A percentile compares a stretch with the other conserved stretches of the same genome.
These are phyloP conservation scores for Entomortierella parvispora DNA, from an alignment of 192 early-diverging fungal genomes.

Conservation along the genomic window DNA sequence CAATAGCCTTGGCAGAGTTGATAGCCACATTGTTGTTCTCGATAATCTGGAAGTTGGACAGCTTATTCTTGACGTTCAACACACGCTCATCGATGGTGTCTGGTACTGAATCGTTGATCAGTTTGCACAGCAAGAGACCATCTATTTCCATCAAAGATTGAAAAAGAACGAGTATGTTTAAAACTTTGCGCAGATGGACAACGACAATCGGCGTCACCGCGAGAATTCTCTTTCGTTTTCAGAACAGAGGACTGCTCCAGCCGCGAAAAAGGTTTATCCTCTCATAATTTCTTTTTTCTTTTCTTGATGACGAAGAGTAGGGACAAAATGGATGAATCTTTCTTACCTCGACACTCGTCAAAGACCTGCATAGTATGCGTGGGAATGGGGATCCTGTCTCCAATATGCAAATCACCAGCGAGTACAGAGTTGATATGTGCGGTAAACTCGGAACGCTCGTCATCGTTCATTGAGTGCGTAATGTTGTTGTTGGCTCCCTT, in stretches of 20 bases:
- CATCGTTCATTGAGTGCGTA: conserved; percentile 98
- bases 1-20: conserved; percentile 99
- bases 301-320: conserved; percentile 3
- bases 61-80: conserved; percentile 85
- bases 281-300: not conserved
- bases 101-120: conserved; percentile 97
- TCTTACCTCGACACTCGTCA: conserved; percentile 87
- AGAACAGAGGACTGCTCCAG: too few relatives aligned
- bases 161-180: conserved; percentile 1
- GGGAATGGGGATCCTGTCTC: conserved; percentile 91
- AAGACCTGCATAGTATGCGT: conserved; percentile 96
- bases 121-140: conserved; percentile 94
- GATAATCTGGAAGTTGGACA: conserved; percentile 95
- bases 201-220: not conserved
- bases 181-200: too few relatives aligned
- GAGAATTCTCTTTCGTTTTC: not conserved
- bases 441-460: conserved; percentile 97
- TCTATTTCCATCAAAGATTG: conserved; percentile 53
- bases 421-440: conserved; percentile 93
- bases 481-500: conserved; percentile 87
- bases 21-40: conserved; percentile 99
- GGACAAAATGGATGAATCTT: too few relatives aligned
- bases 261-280: conserved; percentile 32
- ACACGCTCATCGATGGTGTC: conserved; percentile 99
- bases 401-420: conserved; percentile 83